These are phyloP conservation scores for Sclerotinia minor DNA, from an alignment of 2,329 filamentous ascomycete species.

Conservation along the genomic window DNA sequence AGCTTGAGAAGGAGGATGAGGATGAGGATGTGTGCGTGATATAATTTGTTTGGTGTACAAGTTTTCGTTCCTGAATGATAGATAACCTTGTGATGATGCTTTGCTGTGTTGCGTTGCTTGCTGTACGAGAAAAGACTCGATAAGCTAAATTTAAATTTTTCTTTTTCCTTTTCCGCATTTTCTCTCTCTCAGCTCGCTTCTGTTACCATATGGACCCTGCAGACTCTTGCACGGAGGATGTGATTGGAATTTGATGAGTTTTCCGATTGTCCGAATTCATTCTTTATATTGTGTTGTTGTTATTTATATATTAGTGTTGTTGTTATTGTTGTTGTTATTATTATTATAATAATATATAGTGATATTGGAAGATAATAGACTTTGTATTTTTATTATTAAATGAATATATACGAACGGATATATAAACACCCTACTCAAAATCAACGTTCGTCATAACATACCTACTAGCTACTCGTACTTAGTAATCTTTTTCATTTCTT, in stretches of 20 bases:
- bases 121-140: background rate
- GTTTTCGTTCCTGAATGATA: background rate
- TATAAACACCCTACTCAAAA: too few relatives aligned
- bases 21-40: background rate
- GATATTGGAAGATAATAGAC: too few relatives aligned
- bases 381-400: too few relatives aligned
- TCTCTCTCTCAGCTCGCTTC: background rate
- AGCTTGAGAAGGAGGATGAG: background rate
- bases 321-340: too few relatives aligned
- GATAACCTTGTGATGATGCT: background rate
- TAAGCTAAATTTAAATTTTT: conserved; percentile 4
- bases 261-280: background rate
- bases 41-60: too few relatives aligned
- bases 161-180: background rate
- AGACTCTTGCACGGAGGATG: too few relatives aligned
- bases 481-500: too few relatives aligned
- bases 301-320: background rate
- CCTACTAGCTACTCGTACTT: too few relatives aligned
- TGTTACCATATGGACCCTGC: background rate
- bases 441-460: too few relatives aligned
- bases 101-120: background rate
- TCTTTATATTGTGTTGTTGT: background rate
- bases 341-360: too few relatives aligned
- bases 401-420: too few relatives aligned
- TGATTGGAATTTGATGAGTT: background rate